phyloP scores from a whole-genome alignment of 176 grass and related monocot genomes.

The Avena atlantica region DNA sequence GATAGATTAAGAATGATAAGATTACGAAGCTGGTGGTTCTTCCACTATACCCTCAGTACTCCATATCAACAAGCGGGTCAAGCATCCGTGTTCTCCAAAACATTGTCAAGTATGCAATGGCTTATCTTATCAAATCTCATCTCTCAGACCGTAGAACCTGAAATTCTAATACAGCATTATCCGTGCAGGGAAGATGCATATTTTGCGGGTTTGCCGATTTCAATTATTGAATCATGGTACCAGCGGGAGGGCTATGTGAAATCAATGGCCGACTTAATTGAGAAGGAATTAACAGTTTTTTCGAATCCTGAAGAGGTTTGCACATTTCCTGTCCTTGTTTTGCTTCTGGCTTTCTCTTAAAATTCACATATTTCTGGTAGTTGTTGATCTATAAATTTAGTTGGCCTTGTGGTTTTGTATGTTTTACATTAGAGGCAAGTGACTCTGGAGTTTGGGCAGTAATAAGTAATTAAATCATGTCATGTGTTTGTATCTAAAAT shows the following conservation, averaged over 20 bases:
- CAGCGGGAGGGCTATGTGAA: slow-evolving; percentile 93
- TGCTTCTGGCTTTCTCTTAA: slow-evolving; percentile 5
- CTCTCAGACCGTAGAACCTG: neutral
- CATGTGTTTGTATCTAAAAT: slow-evolving; percentile 6
- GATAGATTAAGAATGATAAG: slow-evolving; percentile 90
- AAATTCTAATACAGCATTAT: slow-evolving; percentile 26
- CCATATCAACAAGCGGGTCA: slow-evolving; percentile 97
- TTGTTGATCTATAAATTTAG: slow-evolving; percentile 1
- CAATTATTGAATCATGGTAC: slow-evolving; percentile 95
- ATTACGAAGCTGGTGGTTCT: slow-evolving; percentile 93
- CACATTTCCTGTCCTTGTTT: neutral
- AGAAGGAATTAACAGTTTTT: slow-evolving; percentile 71
- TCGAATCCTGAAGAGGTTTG: slow-evolving; percentile 79
- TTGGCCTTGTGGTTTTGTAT: neutral
- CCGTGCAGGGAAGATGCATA: slow-evolving; percentile 80
- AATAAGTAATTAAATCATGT: neutral
- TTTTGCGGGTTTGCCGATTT: slow-evolving; percentile 85
- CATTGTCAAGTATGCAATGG: slow-evolving; percentile 62
- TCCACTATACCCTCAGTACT: slow-evolving; percentile 97
- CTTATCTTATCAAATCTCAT: slow-evolving; percentile 21
- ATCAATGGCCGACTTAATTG: slow-evolving; percentile 92
- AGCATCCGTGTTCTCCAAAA: slow-evolving; percentile 88
- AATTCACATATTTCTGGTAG: neutral
- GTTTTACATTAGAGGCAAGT: neutral
- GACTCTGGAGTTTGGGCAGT: neutral